Base-by-base conservation (phyloP, 148 eudicot genomes). In the Cornus florida region DNA sequence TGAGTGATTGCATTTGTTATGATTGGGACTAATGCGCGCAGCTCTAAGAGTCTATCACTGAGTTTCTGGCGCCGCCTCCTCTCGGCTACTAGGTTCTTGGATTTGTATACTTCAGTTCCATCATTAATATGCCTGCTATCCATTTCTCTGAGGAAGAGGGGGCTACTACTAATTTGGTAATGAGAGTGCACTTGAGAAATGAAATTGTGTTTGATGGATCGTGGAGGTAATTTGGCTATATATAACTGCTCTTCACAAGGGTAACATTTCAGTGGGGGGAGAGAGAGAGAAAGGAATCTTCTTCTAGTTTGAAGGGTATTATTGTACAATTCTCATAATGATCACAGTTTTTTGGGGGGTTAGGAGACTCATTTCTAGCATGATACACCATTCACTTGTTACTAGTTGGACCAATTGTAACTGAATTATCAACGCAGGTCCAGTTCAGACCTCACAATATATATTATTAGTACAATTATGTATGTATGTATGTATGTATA, bases 81-180 rank as follows among this genome's bases (percentile, higher is more conserved):
- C 82, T 95, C 99, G 0, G 97, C 93, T 0, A 72, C 10, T 43
- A 95, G 92, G 81, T 95, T 95, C 87, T 92, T 92, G 75, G 99
- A 96, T 65, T 88, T 96, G 85, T 41, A 90, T 19, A 38, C 78
- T 2, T 83, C 84, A 0, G 41, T 73, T 5, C 83, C 73, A 11
- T 71, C 77, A 2, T 76, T 72, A 39, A 10, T 70, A 67, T 66
- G 74, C 65, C 60, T 74, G 67, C 74, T 73, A 2, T 65, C 71
- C 62, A 35, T 69, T 46, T 35, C 67, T 20, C 31, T 2, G 62
- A 16, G 16, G 1, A 17, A 33, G 56, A 13, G 23, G 38, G 38
- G 38, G 38, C 38, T 35, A 35, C 38, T 35, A 35, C 5, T 35
- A 35, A 35, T 35, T 35, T 35, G 38, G 38, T 35, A 35, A 35